Base-by-base conservation (phyloP, 2,329 filamentous ascomycete species). In the Chalara sp. region DNA sequence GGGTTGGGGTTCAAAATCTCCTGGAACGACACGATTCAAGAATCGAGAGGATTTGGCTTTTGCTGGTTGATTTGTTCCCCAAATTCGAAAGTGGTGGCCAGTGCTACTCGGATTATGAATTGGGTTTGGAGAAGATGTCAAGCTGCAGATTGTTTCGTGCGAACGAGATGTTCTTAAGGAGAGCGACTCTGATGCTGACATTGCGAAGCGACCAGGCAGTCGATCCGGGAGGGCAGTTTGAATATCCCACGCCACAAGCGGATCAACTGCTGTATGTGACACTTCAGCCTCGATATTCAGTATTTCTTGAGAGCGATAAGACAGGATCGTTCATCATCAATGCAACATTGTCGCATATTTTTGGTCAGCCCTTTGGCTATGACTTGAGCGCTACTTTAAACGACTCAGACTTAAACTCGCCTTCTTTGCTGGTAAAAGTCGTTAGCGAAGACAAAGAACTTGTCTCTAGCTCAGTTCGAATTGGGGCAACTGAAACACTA, bases 141-240 rank as follows among this genome's bases (percentile, higher is more conserved):
- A 21, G 21, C 21, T 3, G 21, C 21, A 21, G 21, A 21, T 21
- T 2, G 3, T 21, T 21, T 21, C 21, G 21, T 21, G 21, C 21
- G 21, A 21, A 21, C 21, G 21, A 21, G 10, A 13, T 47, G 30
- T n/a, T n/a, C 4, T 8, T 45, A 6, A 11, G 12, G 2, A 39
- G 3, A 21, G 21, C 21, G 21, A 39, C 35, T 39, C 35, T 39
- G 8, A 39, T 39, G n/a, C 35, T 39, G 35, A 39, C 35, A 39
- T n/a, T 39, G 35, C 8, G n/a, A 39, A 74, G 73, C 45, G 70
- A 74, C 51, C 65, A 68, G 4, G 70, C 72, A 1, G 70, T 74
- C 55, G 62, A 76, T 54, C 76, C 75, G 0, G 74, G 73, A 33
- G 76, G 76, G 21, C 66, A 67, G 60, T 66, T 78, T 5, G 55